These are phyloP conservation scores for Pythium monospermum DNA, from an alignment of 352 stramenopile species.

Conservation along the genomic window DNA sequence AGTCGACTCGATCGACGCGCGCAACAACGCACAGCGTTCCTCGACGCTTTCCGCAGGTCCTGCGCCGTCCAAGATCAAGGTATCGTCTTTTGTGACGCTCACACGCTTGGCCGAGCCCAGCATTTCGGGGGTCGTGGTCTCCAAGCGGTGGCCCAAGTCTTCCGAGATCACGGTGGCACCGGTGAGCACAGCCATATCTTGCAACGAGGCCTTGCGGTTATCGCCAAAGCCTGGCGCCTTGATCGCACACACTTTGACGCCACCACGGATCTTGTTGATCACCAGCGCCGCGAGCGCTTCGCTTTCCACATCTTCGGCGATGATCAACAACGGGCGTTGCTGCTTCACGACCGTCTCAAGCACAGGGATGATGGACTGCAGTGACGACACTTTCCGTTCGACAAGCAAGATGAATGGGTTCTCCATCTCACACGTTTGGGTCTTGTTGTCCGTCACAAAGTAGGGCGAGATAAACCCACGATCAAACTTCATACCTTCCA, in stretches of 20 bases:
- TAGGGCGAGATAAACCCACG: conserved; percentile 99
- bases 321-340: conserved; percentile 97
- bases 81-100: conserved; percentile 99
- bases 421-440: conserved; percentile 97
- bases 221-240: conserved; percentile 99
- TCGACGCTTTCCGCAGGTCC: conserved; percentile 93
- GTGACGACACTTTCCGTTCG: conserved; percentile 99
- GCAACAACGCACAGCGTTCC: conserved; percentile 95
- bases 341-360: conserved; percentile 97
- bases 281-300: conserved; percentile 98
- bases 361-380: conserved; percentile 96
- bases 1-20: conserved; percentile 93
- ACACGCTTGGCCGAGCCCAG: conserved; percentile 94
- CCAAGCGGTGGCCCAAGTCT: conserved; percentile 98
- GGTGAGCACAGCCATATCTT: conserved; percentile 99
- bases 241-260: conserved; percentile 99
- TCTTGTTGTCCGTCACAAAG: conserved; percentile 99
- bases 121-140: conserved; percentile 94
- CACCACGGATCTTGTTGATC: conserved; percentile 99
- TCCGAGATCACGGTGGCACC: conserved; percentile 97
- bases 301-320: conserved; percentile 99
- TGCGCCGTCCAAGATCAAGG: conserved; percentile 95
- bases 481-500: conserved; percentile 99
- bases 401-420: conserved; percentile 99
- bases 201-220: conserved; percentile 99